Conservation (phyloP, 2,329 filamentous ascomycete species). For the Aspergillus sp. region DNA sequence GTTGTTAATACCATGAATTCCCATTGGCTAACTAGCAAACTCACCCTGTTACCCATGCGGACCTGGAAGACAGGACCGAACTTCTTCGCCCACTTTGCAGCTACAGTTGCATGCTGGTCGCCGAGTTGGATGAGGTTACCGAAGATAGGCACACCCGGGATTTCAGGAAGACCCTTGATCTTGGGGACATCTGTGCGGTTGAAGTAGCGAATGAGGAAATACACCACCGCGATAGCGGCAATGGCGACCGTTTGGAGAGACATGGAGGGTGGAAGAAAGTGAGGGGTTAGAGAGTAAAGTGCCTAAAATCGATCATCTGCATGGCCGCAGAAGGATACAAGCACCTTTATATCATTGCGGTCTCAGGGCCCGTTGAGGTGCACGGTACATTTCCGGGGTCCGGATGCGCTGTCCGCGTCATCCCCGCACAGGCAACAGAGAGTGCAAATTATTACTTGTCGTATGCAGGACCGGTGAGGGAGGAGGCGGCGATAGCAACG, state of each 20-base stretch:
- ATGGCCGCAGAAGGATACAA: background rate
- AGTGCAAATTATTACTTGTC: background rate
- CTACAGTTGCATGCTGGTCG: conserved; percentile 55
- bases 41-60: conserved; percentile 66
- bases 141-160: conserved; percentile 62
- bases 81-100: conserved; percentile 58
- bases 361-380: background rate
- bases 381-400: conserved; percentile 18
- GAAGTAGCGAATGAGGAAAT: conserved; percentile 43
- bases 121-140: conserved; percentile 64
- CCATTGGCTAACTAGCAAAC: background rate
- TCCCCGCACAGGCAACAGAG: background rate
- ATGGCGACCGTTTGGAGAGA: conserved; percentile 32
- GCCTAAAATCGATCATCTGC: background rate
- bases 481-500: background rate
- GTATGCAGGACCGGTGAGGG: background rate
- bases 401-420: conserved; percentile 1
- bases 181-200: conserved; percentile 58
- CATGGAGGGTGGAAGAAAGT: conserved; percentile 19
- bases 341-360: background rate
- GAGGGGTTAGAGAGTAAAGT: background rate
- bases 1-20: background rate
- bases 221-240: conserved; percentile 36
- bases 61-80: conserved; percentile 67
- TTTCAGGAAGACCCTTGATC: conserved; percentile 62